phyloP scores from a whole-genome alignment of 345 rosid genomes.

The Gynandropsis gynandra region DNA sequence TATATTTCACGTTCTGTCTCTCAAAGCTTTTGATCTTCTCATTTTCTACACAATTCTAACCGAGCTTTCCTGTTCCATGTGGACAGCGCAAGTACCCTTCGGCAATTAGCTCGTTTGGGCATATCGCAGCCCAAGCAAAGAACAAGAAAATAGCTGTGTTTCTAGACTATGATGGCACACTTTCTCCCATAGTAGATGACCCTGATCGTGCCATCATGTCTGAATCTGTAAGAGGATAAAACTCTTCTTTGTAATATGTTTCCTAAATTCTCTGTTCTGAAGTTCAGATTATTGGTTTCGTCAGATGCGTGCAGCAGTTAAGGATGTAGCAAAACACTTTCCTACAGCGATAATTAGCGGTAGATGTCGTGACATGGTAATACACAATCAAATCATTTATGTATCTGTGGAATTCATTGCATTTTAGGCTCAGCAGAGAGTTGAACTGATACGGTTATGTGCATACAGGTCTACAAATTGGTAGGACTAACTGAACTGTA shows the following conservation, averaged over 20 bases:
- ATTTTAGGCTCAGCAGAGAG: background rate
- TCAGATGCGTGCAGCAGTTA: constrained; percentile 88
- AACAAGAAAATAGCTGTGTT: constrained; percentile 76
- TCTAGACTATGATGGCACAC: constrained; percentile 88
- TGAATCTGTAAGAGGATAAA: constrained; percentile 43
- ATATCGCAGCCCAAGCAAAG: constrained; percentile 47
- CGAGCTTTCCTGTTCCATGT: background rate
- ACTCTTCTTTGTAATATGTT: background rate
- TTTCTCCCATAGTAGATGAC: constrained; percentile 89
- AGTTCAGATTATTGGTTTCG: background rate
- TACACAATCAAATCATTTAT: background rate
- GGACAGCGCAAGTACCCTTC: constrained; percentile 79
- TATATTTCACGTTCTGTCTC: constrained; percentile 12
- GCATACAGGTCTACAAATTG: constrained; percentile 65
- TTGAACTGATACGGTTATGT: background rate
- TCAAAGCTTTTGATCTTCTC: background rate
- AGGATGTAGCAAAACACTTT: constrained; percentile 55
- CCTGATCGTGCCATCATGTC: constrained; percentile 83
- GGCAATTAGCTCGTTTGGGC: constrained; percentile 58
- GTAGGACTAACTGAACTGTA: constrained; percentile 86
- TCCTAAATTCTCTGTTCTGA: background rate
- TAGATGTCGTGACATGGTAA: constrained; percentile 86
- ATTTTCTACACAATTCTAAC: background rate
- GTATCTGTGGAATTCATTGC: background rate
- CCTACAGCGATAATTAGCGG: constrained; percentile 97